Evolutionary conservation across 345 rosid genomes (phyloP).

Genomic region (Bruguiera gymnorhiza): DNA sequence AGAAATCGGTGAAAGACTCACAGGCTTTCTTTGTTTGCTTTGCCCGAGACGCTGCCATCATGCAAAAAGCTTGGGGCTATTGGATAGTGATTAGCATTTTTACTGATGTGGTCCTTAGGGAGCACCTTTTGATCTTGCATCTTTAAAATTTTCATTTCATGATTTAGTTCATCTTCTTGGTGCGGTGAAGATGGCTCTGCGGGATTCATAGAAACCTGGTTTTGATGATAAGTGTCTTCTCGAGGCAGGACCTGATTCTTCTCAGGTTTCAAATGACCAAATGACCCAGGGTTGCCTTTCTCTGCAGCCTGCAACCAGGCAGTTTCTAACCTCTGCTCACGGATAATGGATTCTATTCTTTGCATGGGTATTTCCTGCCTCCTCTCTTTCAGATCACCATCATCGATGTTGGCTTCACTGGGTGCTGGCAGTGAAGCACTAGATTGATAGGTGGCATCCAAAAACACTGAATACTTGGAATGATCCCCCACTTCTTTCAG

Average conservation of each 20-base stretch:
- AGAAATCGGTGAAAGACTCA: slow-evolving; percentile 41
- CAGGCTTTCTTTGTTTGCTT: slow-evolving; percentile 69
- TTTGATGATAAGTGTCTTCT: slow-evolving; percentile 51
- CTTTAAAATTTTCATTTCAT: slow-evolving; percentile 64
- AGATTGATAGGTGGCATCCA: slow-evolving; percentile 26
- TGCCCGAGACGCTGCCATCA: slow-evolving; percentile 40
- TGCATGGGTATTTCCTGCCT: slow-evolving; percentile 67
- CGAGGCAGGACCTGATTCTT: slow-evolving; percentile 89
- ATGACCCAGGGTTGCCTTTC: slow-evolving; percentile 70
- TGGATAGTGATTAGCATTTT: slow-evolving; percentile 49
- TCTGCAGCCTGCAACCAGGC: slow-evolving; percentile 96
- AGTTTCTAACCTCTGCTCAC: slow-evolving; percentile 88
- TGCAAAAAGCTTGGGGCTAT: slow-evolving; percentile 90
- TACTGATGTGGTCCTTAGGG: slow-evolving; percentile 51
- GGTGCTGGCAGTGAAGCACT: slow-evolving; percentile 32
- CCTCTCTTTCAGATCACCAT: slow-evolving; percentile 37
- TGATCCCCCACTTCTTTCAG: slow-evolving; percentile 31
- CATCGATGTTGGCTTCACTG: slow-evolving; percentile 35
- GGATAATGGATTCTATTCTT: slow-evolving; percentile 89
- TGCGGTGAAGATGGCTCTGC: slow-evolving; percentile 52
- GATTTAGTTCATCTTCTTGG: slow-evolving; percentile 67
- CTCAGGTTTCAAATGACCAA: slow-evolving; percentile 63
- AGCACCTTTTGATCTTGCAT: slow-evolving; percentile 46
- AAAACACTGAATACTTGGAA: slow-evolving; percentile 25
- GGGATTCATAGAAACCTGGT: slow-evolving; percentile 43